Base-by-base conservation (phyloP, 2,329 filamentous ascomycete genomes). In the Hyphodiscus sp. region DNA sequence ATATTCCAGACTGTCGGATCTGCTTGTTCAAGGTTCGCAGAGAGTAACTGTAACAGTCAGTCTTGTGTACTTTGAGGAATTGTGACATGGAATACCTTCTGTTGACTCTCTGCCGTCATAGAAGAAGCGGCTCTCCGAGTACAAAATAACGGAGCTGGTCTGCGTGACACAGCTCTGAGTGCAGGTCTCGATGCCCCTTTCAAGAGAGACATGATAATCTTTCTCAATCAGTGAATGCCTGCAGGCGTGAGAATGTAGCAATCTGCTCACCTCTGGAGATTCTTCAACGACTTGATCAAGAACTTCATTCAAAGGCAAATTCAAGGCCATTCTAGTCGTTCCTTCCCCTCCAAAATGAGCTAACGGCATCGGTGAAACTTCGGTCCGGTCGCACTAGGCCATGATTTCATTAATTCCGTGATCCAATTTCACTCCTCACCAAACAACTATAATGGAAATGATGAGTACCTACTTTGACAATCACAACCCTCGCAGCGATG, bases 1-100 rank as follows among this genome's bases (percentile, higher is more conserved):
- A 97, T 96, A 50, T 88, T 83, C 70, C 85, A 95, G 61, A 97
- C 86, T 48, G 84, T 77, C 45, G 92, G 89, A 70, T 97, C 94
- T 61, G 90, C 89, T 65, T 94, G 81, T 68, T 91, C 79, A 50
- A 99, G 80, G 68, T 87, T 78, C 53, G 87, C 80, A 46, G 87
- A 82, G 51, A 99, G 84, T 52, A 96, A 75, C 91, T 96, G 29
- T 47, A 51, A 20, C 18, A 26, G 43, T 53, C 19, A 51, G 18
- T 45, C 43, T 46, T 20, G 52, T 62, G 50, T 64, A 56, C 26
- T 52, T 52, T 43, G 33, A 18, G 45, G 16, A 16, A 18, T 29
- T 2, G 6, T 15, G 19, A n/a, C 15, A n/a, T 44, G 29, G n/a
- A 47, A 38, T 57, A 85, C 81, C 73, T 77, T 75, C 64, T 85